Conservation (phyloP, 345 rosid genomes). For the Acer saccharum region DNA sequence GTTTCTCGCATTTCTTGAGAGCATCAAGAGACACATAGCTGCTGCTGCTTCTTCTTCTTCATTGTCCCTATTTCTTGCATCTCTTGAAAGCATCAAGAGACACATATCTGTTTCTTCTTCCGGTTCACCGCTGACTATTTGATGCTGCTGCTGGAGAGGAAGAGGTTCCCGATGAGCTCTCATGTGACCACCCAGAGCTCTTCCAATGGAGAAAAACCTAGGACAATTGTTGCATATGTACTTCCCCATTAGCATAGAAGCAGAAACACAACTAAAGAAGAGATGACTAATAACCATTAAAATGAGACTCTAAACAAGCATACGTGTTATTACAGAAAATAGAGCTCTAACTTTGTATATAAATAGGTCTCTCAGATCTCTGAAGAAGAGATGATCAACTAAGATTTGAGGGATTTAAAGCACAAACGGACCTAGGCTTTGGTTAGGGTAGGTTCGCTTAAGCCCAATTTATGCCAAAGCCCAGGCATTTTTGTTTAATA, state of each 20-base stretch:
- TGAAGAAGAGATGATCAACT: no score
- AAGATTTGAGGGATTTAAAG: no score
- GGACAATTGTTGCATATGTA: conserved; percentile 81
- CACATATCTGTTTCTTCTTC: conserved; percentile 22
- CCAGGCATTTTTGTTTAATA: no score
- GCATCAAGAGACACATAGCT: conserved; percentile 94
- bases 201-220: conserved; percentile 72
- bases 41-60: conserved; percentile 67
- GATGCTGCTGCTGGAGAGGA: conserved; percentile 16
- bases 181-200: conserved; percentile 97
- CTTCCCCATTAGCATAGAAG: conserved; percentile 54
- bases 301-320: no score
- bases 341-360: no score
- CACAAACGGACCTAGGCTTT: background rate
- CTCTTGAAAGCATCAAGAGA: no score
- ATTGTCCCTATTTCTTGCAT: conserved; percentile 39
- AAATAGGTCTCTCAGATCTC: no score
- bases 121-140: background rate
- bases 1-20: conserved; percentile 77
- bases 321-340: no score
- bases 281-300: conserved; percentile 4
- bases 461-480: no score
- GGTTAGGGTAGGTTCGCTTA: no score
- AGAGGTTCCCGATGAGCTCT: conserved; percentile 74
- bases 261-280: conserved; percentile 18